These are phyloP conservation scores for Aspergillus transmontanensis DNA, from an alignment of 2,329 filamentous ascomycete genomes.

Conservation along the genomic window DNA sequence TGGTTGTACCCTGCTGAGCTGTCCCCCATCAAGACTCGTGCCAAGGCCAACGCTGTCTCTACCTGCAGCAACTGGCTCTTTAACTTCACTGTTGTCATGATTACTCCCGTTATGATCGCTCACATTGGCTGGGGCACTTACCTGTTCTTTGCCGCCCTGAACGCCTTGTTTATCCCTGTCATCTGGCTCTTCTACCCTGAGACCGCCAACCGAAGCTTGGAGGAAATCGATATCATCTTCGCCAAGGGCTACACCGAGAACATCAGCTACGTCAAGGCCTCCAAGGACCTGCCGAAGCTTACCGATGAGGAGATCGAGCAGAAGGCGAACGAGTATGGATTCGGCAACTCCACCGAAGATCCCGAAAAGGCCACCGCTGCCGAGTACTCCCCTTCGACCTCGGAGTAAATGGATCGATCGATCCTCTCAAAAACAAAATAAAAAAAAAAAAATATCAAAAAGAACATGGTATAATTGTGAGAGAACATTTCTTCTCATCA, in stretches of 20 bases:
- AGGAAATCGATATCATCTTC: conserved; percentile 50
- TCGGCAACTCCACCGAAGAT: conserved; percentile 21
- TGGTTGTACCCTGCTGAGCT: conserved; percentile 58
- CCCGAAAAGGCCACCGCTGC: conserved; percentile 26
- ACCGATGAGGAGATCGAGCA: conserved; percentile 38
- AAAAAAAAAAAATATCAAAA: neutral
- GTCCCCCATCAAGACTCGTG: conserved; percentile 58
- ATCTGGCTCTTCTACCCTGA: conserved; percentile 60
- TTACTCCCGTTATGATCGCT: conserved; percentile 46
- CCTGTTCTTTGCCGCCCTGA: conserved; percentile 47
- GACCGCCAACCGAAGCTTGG: conserved; percentile 47
- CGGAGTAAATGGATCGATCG: conserved; percentile 14
- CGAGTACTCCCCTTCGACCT: conserved; percentile 15
- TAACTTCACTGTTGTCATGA: conserved; percentile 59
- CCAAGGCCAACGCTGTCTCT: conserved; percentile 58
- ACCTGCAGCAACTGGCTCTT: conserved; percentile 60
- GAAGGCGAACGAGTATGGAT: conserved; percentile 37
- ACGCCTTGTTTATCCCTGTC: conserved; percentile 51
- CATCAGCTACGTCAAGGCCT: conserved; percentile 41
- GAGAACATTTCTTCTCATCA: neutral
- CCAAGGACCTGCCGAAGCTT: conserved; percentile 37
- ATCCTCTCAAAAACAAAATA: neutral
- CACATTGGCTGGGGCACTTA: conserved; percentile 47
- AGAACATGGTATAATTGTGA: neutral
- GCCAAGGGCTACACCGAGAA: conserved; percentile 48